Evolutionary conservation across 139 green algal genomes (phyloP).

Genomic region (Zygnema circumcarinatum): DNA sequence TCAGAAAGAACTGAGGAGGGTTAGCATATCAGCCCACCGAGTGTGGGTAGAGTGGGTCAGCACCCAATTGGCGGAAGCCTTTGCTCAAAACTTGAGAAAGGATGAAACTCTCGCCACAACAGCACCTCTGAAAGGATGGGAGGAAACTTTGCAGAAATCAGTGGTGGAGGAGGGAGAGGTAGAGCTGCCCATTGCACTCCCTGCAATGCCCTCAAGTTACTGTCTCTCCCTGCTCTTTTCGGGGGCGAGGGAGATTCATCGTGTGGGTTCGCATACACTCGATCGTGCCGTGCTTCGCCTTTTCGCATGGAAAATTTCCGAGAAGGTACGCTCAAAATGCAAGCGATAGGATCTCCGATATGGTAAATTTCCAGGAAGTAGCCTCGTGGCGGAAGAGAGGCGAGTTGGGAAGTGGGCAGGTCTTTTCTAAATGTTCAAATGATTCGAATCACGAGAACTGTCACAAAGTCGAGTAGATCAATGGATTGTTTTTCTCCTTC

Average conservation of each 20-base stretch:
- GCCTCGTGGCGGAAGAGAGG: neutral
- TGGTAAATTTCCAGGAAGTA: neutral
- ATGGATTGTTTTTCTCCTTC: neutral
- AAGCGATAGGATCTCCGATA: neutral
- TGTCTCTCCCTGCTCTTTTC: slow-evolving; percentile 69
- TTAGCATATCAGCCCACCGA: slow-evolving; percentile 61
- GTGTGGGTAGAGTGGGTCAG: slow-evolving; percentile 79
- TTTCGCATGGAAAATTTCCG: slow-evolving; percentile 78
- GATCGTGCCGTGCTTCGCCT: slow-evolving; percentile 71
- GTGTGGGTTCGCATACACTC: slow-evolving; percentile 73
- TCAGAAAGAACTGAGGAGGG: slow-evolving; percentile 29
- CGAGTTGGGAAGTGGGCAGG: neutral
- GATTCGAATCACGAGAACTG: too few species aligned
- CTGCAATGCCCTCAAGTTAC: slow-evolving; percentile 71
- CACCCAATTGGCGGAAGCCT: slow-evolving; percentile 15
- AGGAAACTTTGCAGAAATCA: slow-evolving; percentile 64
- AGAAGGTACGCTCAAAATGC: slow-evolving; percentile 42
- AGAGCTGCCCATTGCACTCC: slow-evolving; percentile 87
- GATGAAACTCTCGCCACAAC: slow-evolving; percentile 50
- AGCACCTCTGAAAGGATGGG: slow-evolving; percentile 68
- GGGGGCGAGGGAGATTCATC: slow-evolving; percentile 68
- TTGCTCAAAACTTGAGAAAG: slow-evolving; percentile 4
- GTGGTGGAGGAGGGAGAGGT: slow-evolving; percentile 46
- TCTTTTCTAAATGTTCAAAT: neutral
- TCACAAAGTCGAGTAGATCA: too few species aligned